These are phyloP conservation scores for Cercospora sp. DNA, from an alignment of 2,329 filamentous ascomycete species.

Conservation along the genomic window DNA sequence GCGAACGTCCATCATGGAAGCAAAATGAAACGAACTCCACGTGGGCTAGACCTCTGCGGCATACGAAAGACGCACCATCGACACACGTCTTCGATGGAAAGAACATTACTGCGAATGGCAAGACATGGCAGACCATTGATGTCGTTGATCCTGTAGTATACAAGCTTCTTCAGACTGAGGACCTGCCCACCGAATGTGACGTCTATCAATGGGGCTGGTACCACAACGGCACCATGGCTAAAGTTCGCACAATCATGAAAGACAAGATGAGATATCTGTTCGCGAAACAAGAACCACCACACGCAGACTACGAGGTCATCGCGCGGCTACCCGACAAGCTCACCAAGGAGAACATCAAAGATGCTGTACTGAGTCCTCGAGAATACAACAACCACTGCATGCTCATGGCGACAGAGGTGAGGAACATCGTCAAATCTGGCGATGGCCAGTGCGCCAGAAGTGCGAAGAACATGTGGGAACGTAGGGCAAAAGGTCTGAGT, in stretches of 20 bases:
- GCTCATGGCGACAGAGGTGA: constrained; percentile 16
- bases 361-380: constrained; percentile 15
- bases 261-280: constrained; percentile 66
- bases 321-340: constrained; percentile 28
- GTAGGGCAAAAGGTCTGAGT: constrained; percentile 19
- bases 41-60: constrained; percentile 25
- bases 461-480: constrained; percentile 19
- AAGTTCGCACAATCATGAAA: constrained; percentile 84
- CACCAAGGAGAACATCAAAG: constrained; percentile 20
- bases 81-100: constrained; percentile 83
- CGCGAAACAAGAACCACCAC: constrained; percentile 37
- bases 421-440: constrained; percentile 19
- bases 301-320: constrained; percentile 32
- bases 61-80: constrained; percentile 39
- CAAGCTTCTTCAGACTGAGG: constrained; percentile 63
- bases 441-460: constrained; percentile 10
- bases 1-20: constrained; percentile 9
- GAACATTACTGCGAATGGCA: constrained; percentile 73
- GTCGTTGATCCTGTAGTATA: constrained; percentile 76
- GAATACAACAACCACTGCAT: constrained; percentile 15
- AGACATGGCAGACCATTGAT: constrained; percentile 93
- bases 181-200: constrained; percentile 50
- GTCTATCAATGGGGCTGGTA: constrained; percentile 74
- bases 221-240: constrained; percentile 75
- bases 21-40: constrained; percentile 20